Evolutionary conservation across 2,329 filamentous ascomycete genomes (phyloP).

Genomic region (Fusarium gaditjirri): DNA sequence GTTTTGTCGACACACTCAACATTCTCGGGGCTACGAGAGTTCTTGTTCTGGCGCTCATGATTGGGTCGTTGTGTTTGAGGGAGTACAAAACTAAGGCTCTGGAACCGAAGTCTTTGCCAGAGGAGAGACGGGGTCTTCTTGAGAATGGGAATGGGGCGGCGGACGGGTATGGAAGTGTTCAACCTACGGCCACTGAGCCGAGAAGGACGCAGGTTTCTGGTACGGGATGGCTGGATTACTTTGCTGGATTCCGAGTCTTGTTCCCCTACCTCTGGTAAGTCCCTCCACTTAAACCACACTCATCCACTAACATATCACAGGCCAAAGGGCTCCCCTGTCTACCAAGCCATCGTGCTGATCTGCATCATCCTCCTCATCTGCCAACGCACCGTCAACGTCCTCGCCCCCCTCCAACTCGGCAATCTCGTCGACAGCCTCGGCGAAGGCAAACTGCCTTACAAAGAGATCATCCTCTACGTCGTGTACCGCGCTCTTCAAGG

Average conservation of each 20-base stretch:
- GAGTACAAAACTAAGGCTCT: constrained; percentile 47
- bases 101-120: constrained; percentile 43
- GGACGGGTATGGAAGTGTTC: constrained; percentile 45
- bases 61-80: constrained; percentile 43
- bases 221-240: constrained; percentile 58
- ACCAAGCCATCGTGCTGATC: constrained; percentile 54
- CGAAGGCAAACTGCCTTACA: constrained; percentile 54
- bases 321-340: constrained; percentile 55
- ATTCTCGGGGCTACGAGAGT: constrained; percentile 49
- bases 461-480: constrained; percentile 56
- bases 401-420: constrained; percentile 57
- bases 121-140: constrained; percentile 54
- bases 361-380: constrained; percentile 54
- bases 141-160: constrained; percentile 51
- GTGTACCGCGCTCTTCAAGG: constrained; percentile 58
- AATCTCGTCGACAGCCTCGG: constrained; percentile 54
- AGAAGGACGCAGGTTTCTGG: constrained; percentile 48
- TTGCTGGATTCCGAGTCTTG: constrained; percentile 56
- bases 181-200: constrained; percentile 16
- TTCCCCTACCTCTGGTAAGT: constrained; percentile 58
- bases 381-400: constrained; percentile 57
- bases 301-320: constrained; percentile 40
- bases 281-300: too few species aligned
- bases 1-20: constrained; percentile 47
- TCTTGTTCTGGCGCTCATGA: constrained; percentile 50